These are phyloP conservation scores for Nicotiana sylvestris DNA, from an alignment of 257 asterid species.

Conservation along the genomic window DNA sequence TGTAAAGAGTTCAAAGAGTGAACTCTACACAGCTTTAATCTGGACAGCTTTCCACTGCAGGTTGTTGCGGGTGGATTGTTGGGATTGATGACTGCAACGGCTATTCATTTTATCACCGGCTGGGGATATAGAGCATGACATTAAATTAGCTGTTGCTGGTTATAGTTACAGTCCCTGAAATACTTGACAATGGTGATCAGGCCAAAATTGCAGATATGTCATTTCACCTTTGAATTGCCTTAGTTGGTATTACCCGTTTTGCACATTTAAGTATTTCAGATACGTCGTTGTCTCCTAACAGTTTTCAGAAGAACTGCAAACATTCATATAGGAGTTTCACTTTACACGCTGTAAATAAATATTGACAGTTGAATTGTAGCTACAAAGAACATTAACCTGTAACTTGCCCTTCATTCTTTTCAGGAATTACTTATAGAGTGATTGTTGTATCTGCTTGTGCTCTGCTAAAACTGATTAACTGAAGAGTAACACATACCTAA, in stretches of 20 bases:
- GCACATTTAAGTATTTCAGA: background rate
- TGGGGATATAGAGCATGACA: background rate
- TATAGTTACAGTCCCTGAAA: background rate
- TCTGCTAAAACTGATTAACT: background rate
- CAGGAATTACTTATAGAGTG: background rate
- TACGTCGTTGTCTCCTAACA: background rate
- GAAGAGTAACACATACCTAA: background rate
- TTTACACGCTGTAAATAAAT: background rate
- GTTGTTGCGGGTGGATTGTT: slow-evolving; percentile 10
- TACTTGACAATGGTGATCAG: background rate
- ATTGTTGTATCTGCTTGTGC: background rate
- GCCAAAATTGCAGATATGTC: background rate
- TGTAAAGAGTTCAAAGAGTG: background rate
- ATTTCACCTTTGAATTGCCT: background rate
- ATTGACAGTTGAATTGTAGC: background rate
- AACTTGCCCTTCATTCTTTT: background rate
- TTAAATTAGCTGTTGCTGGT: background rate
- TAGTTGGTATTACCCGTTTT: background rate
- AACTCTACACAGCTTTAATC: background rate
- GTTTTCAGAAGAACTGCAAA: background rate
- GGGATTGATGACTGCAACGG: slow-evolving; percentile 12
- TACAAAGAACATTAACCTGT: background rate
- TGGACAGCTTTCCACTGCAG: background rate
- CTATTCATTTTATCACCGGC: slow-evolving; percentile 10
- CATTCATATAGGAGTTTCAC: background rate